Conservation (phyloP, 192 early-diverging fungal genomes). For the Gryganskiella cystojenkinii region DNA sequence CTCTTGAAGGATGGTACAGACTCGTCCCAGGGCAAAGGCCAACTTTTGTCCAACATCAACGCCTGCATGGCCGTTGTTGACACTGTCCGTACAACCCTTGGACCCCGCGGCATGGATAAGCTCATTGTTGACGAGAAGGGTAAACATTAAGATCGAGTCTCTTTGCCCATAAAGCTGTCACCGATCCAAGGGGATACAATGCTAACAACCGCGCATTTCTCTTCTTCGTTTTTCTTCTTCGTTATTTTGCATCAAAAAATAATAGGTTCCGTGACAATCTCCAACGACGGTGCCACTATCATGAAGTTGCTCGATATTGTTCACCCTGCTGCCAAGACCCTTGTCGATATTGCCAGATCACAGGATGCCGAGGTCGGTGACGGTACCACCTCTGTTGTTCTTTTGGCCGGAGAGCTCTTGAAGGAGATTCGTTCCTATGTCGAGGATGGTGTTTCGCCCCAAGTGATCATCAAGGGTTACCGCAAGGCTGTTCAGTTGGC, state of each 20-base stretch:
- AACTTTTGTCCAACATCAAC: conserved; percentile 98
- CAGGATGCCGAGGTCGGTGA: conserved; percentile 99
- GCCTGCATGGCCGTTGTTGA: conserved; percentile 96
- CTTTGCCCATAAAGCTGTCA: no score
- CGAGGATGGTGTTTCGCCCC: conserved; percentile 95
- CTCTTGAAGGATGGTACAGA: conserved; percentile 99
- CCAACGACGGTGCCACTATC: conserved; percentile 99
- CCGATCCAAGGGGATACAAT: no score
- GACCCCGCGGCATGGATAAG: conserved; percentile 99
- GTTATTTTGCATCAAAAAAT: not conserved
- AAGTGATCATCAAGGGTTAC: conserved; percentile 96
- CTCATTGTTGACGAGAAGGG: conserved; percentile 94
- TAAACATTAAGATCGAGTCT: no score
- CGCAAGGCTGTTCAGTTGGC: conserved; percentile 90
- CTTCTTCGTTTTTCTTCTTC: not conserved
- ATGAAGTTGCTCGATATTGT: conserved; percentile 98
- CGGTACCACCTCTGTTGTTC: conserved; percentile 97
- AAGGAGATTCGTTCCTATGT: conserved; percentile 94
- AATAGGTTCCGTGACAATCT: conserved; percentile 91
- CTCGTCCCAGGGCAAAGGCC: conserved; percentile 96
- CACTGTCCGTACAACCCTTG: conserved; percentile 94
- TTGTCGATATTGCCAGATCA: conserved; percentile 97
- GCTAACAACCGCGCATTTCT: no score
- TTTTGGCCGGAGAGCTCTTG: conserved; percentile 96
- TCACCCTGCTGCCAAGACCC: conserved; percentile 97